These are phyloP conservation scores for Colletotrichum scovillei DNA, from an alignment of 2,329 filamentous ascomycete genomes.

Conservation along the genomic window DNA sequence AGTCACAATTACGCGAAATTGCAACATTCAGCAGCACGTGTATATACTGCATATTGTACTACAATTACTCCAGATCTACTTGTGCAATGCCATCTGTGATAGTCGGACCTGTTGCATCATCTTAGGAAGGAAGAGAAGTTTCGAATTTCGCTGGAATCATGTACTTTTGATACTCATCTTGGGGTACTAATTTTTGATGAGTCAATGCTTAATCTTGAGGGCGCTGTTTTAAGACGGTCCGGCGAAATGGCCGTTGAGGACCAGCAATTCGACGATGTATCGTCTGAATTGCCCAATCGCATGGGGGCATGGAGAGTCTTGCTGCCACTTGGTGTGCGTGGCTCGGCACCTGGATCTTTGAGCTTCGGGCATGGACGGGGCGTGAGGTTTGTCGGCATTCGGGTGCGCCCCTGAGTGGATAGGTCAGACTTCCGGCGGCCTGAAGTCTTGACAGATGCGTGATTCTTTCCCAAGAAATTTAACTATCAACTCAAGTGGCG, in stretches of 20 bases:
- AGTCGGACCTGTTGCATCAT: no score
- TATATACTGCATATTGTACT: no score
- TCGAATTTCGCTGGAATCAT: no score
- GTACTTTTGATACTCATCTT: no score
- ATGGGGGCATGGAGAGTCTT: not conserved
- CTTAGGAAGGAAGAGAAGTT: no score
- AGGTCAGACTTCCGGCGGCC: not conserved
- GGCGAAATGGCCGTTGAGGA: not conserved
- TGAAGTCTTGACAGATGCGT: not conserved
- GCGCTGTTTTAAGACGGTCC: no score
- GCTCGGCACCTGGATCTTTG: not conserved
- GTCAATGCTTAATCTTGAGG: no score
- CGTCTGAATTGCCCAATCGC: not conserved
- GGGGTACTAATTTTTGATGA: no score
- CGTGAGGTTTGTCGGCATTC: not conserved
- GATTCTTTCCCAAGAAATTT: not conserved
- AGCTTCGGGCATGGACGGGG: not conserved
- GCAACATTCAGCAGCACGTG: no score
- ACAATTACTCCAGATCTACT: no score
- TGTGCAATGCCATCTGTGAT: no score
- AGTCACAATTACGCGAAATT: no score
- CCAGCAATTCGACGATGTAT: not conserved
- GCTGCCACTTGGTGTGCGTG: not conserved
- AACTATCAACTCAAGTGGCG: not conserved
- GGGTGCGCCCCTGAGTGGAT: not conserved